Evolutionary conservation across 192 early-diverging fungal genomes (phyloP).

Genomic region (Phycomyces nitens): DNA sequence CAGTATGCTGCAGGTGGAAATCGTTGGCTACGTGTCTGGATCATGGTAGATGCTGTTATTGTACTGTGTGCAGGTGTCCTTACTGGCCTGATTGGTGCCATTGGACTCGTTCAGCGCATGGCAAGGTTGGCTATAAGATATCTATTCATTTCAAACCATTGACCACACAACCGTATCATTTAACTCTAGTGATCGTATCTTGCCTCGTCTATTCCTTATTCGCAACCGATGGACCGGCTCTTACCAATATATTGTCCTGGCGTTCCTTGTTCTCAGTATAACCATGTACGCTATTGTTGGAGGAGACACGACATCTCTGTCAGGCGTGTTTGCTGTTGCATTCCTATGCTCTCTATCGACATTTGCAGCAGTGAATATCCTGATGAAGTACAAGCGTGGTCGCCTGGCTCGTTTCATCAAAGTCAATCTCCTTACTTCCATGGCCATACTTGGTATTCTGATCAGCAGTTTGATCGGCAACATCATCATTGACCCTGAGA

Average conservation of each 20-base stretch:
- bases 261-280: constrained; percentile 46
- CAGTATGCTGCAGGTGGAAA: constrained; percentile 27
- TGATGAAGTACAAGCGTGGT: constrained; percentile 46
- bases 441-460: constrained; percentile 31
- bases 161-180: background rate
- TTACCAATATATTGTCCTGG: constrained; percentile 47
- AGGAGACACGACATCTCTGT: constrained; percentile 43
- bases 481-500: constrained; percentile 36
- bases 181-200: constrained; percentile 38
- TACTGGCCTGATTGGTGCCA: constrained; percentile 51
- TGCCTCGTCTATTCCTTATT: constrained; percentile 45
- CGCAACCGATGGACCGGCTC: constrained; percentile 42
- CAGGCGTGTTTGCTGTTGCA: constrained; percentile 51
- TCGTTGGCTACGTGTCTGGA: constrained; percentile 38
- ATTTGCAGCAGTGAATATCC: constrained; percentile 41
- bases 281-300: constrained; percentile 40
- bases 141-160: background rate
- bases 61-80: constrained; percentile 59
- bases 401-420: constrained; percentile 34
- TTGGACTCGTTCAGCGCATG: constrained; percentile 49
- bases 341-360: constrained; percentile 46
- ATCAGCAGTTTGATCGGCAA: constrained; percentile 42
- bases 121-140: constrained; percentile 20
- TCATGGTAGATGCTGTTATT: constrained; percentile 54
- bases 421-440: constrained; percentile 27